Percentiles rank a stretch among this genome's conserved stretches.
These are phyloP conservation scores for Colletotrichum cuscutae DNA, from an alignment of 2,329 filamentous ascomycete genomes.

Conservation along the genomic window DNA sequence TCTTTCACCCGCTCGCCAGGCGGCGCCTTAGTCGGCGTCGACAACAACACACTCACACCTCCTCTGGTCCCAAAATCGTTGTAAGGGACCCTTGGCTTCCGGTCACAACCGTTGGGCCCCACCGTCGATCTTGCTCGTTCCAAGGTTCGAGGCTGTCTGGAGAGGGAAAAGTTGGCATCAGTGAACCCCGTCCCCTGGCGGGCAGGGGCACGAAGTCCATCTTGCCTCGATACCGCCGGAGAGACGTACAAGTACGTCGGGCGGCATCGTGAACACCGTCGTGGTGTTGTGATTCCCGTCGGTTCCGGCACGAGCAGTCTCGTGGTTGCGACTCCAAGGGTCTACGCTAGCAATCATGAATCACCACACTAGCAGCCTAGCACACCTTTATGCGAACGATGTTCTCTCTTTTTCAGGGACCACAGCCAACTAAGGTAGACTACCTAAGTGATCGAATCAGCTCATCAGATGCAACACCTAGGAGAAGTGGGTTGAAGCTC, in stretches of 20 bases:
- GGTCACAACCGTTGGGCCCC: conserved; percentile 1
- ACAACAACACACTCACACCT: conserved; percentile 14
- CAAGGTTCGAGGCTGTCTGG: conserved; percentile 24
- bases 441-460: neutral
- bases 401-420: neutral
- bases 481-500: neutral
- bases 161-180: conserved; percentile 29
- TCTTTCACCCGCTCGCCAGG: neutral
- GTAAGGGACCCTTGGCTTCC: conserved; percentile 28
- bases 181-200: neutral
- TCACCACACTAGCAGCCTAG: neutral
- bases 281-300: conserved; percentile 1
- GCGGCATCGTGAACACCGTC: conserved; percentile 26
- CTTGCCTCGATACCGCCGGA: conserved; percentile 13
- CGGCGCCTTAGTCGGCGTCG: neutral
- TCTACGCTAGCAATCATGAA: conserved; percentile 6
- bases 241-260: neutral
- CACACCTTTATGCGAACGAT: neutral
- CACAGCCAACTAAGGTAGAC: neutral
- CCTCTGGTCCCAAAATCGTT: conserved; percentile 9
- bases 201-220: conserved; percentile 4
- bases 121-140: conserved; percentile 31
- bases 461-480: neutral
- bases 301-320: conserved; percentile 2
- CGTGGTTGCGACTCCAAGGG: neutral